Base-by-base conservation (phyloP, 2,329 filamentous ascomycete genomes). In the Colletotrichum godetiae region DNA sequence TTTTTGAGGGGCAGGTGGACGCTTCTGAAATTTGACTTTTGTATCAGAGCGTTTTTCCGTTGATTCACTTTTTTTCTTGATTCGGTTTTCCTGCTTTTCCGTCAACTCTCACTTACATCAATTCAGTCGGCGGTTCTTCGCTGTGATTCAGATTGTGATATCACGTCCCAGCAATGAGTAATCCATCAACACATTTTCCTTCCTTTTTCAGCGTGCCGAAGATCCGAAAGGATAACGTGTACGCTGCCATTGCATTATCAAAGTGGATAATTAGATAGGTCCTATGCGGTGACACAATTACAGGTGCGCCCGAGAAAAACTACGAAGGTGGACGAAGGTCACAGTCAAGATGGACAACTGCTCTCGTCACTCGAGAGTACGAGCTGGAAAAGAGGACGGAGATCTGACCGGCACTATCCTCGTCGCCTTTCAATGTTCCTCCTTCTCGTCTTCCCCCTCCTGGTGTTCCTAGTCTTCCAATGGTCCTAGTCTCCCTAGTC, bases 1-100 rank as follows among this genome's bases (percentile, higher is more conserved):
- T 57, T 33, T 69, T 60, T 56, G 67, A 24, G 29, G 27, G 59
- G 42, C 12, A 59, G 49, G 46, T 6, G n/a, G 42, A 31, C 58
- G n/a, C n/a, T 12, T 70, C n/a, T 73, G 70, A n/a, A 42, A 49
- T 73, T 73, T 61, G 52, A 60, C 19, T 35, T 57, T 63, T 70
- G 66, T 73, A 57, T 61, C 70, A 70, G 42, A 19, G 66, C 27
- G 4, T 19, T 64, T 72, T 56, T 65, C 66, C 70, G 70, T 33
- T 15, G 42, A 68, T n/a, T 69, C 46, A 15, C 7, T 49, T 70
- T 65, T 69, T 70, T 61, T 22, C 60, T 67, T 52, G 27, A 6
- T 35, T 2, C 24, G 2, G 13, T 12, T 29, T 57, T 31, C 15
- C 61, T 55, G 52, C 11, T 27, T 24, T 24, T 13, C 52, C 24